Percentiles rank a stretch among this genome's conserved stretches.
phyloP scores from a whole-genome alignment of 2,329 filamentous ascomycete species.

The Nigrospora oryzae region DNA sequence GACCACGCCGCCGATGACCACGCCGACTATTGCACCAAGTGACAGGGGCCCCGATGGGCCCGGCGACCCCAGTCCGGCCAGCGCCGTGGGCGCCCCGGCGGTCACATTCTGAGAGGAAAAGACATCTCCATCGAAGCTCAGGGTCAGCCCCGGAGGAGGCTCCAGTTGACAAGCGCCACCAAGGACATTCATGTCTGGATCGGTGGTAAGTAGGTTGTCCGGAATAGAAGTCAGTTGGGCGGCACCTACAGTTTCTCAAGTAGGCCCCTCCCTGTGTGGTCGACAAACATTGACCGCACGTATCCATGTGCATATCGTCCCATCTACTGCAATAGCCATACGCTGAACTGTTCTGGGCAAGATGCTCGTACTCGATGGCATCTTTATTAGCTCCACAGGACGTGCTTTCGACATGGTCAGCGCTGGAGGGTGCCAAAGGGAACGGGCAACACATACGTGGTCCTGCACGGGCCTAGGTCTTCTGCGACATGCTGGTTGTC shows the following conservation, averaged over 20 bases:
- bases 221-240: background rate
- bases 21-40: slow-evolving; percentile 49
- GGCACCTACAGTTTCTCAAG: slow-evolving; percentile 43
- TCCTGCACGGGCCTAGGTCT: slow-evolving; percentile 43
- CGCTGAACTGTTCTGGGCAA: slow-evolving; percentile 32
- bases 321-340: slow-evolving; percentile 49
- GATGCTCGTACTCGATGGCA: slow-evolving; percentile 40
- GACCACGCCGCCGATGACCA: slow-evolving; percentile 42
- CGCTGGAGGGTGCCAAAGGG: background rate
- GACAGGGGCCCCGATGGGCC: slow-evolving; percentile 37
- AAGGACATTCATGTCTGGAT: slow-evolving; percentile 27
- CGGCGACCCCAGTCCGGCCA: slow-evolving; percentile 27
- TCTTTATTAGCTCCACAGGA: slow-evolving; percentile 37
- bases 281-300: slow-evolving; percentile 41
- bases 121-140: slow-evolving; percentile 42
- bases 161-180: slow-evolving; percentile 47
- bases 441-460: slow-evolving; percentile 29
- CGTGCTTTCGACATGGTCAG: slow-evolving; percentile 28
- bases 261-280: slow-evolving; percentile 26
- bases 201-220: background rate
- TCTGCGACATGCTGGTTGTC: slow-evolving; percentile 29
- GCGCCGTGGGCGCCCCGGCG: slow-evolving; percentile 38
- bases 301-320: slow-evolving; percentile 26
- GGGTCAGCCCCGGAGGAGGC: slow-evolving; percentile 33
- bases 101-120: slow-evolving; percentile 41